Percentiles rank a stretch among this genome's conserved stretches.
Conservation (phyloP, 2,329 filamentous ascomycete genomes). For the Clonostachys rhizophaga region DNA sequence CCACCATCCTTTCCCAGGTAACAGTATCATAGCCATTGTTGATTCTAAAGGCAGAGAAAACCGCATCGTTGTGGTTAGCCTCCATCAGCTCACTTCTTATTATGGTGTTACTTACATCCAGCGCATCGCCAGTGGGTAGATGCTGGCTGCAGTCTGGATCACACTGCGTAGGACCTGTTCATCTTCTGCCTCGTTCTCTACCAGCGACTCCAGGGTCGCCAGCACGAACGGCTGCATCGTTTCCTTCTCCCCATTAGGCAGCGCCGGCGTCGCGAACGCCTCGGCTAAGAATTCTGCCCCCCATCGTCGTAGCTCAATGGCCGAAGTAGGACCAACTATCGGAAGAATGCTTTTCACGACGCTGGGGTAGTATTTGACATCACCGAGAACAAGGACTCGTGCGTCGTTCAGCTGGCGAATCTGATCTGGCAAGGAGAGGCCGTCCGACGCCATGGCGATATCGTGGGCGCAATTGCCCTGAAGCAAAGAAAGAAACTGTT, state of each 20-base stretch:
- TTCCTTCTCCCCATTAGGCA: slow-evolving; percentile 75
- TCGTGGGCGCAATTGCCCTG: neutral
- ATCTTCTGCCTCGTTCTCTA: slow-evolving; percentile 73
- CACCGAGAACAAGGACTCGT: slow-evolving; percentile 81
- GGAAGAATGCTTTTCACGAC: slow-evolving; percentile 92
- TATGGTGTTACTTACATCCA: slow-evolving; percentile 74
- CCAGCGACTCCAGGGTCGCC: slow-evolving; percentile 66
- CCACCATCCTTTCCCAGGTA: slow-evolving; percentile 82
- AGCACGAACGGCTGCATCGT: slow-evolving; percentile 72
- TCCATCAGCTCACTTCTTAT: neutral
- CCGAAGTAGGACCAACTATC: slow-evolving; percentile 72
- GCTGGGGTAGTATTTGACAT: slow-evolving; percentile 83
- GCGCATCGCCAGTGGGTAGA: slow-evolving; percentile 87
- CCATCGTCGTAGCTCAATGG: slow-evolving; percentile 86
- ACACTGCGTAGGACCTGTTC: slow-evolving; percentile 76
- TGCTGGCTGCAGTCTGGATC: slow-evolving; percentile 84
- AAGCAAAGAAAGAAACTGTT: neutral
- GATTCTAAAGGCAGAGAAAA: slow-evolving; percentile 53
- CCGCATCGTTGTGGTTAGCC: too few species aligned
- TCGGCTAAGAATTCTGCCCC: slow-evolving; percentile 94
- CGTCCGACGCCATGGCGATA: slow-evolving; percentile 10
- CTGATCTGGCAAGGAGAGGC: slow-evolving; percentile 65
- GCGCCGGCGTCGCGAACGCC: slow-evolving; percentile 87
- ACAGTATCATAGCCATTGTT: slow-evolving; percentile 77
- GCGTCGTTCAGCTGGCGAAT: slow-evolving; percentile 86